Base-by-base conservation (phyloP, 768 basidiomycete genomes). In the Ramaria rubella region DNA sequence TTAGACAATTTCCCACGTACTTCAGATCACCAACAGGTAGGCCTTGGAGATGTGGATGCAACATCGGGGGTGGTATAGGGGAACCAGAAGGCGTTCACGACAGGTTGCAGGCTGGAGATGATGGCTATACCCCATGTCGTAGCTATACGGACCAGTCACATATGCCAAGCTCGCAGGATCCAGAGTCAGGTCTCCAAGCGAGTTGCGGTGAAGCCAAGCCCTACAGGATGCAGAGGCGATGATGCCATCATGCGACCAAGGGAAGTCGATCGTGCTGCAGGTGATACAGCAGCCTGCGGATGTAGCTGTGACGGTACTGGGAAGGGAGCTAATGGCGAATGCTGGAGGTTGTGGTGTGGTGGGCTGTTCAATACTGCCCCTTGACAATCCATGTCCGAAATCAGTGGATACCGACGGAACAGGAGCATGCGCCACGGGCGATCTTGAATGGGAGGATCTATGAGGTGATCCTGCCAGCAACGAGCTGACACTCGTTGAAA, bases 81-180 rank as follows among this genome's bases (percentile, higher is more conserved):
- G 85, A 88, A 6, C 84, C 87, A 12, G 76, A 77, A 29, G 72
- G 74, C 11, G 81, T 82, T 30, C 76, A 76, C 8, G 82, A 77
- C 52, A 90, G 71, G n/a, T 82, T 81, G 38, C 84, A 81, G 17
- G 88, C 90, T 3, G 88, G 94, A 11, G 91, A 96, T 43, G 80
- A 80, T 21, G 96, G 94, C 4, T 92, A 94, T n/a, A n/a, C n/a
- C n/a, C n/a, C n/a, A n/a, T n/a, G n/a, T n/a, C n/a, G n/a, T n/a
- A n/a, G n/a, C n/a, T n/a, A n/a, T n/a, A n/a, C n/a, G n/a, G n/a
- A n/a, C n/a, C n/a, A n/a, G n/a, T n/a, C n/a, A n/a, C n/a, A n/a
- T n/a, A n/a, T n/a, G n/a, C n/a, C n/a, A n/a, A n/a, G n/a, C n/a
- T n/a, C n/a, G n/a, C n/a, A n/a, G n/a, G n/a, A n/a, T n/a, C n/a